Base-by-base conservation (phyloP, 441 rosid species). In the Gossypium aridum region DNA sequence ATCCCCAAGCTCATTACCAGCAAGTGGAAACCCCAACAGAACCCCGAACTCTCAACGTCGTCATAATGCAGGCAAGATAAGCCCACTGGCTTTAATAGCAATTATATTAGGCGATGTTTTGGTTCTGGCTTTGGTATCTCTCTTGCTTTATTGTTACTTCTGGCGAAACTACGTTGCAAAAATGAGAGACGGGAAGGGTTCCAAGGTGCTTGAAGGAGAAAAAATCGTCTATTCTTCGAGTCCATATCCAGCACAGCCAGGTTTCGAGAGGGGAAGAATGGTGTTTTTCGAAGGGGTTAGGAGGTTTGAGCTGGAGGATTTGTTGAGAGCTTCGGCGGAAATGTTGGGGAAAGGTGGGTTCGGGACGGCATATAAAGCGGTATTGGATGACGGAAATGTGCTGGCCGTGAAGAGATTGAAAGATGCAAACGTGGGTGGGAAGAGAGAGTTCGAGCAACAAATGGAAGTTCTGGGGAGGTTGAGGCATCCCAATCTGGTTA, bases 351-450 rank as follows among this genome's bases (percentile, higher is more conserved):
- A 89, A 82, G 91, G 91, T 2, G 89, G 89, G 31, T 86, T 87
- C 0, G 91, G 90, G n/a, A 89, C 93, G 31, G 88, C 91, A 53
- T 89, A 89, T 71, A 89, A 89, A 59, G 93, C 90, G n/a, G 89
- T 88, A 16, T 84, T 89, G 37, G 93, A 88, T 7, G 93, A 89
- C 23, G 91, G 90, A 16, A 81, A 75, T 20, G 90, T 85, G 73
- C 87, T 89, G 56, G 93, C 91, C 0, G 91, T 89, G 80, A 89
- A 89, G 83, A 28, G 93, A 60, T 57, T 89, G 74, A 89, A 86
- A 77, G 93, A 89, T 7, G 90, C 89, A 0, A 84, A 83, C 20
- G 75, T 77, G 0, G 88, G 91, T 0, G 86, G 88, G 9, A 73
- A 80, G 75, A 85, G 82, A 74, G 89, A 88, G 82, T 87, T 89